These are phyloP conservation scores for Adansonia rubrostipa DNA, from an alignment of 441 rosid genomes.

Conservation along the genomic window DNA sequence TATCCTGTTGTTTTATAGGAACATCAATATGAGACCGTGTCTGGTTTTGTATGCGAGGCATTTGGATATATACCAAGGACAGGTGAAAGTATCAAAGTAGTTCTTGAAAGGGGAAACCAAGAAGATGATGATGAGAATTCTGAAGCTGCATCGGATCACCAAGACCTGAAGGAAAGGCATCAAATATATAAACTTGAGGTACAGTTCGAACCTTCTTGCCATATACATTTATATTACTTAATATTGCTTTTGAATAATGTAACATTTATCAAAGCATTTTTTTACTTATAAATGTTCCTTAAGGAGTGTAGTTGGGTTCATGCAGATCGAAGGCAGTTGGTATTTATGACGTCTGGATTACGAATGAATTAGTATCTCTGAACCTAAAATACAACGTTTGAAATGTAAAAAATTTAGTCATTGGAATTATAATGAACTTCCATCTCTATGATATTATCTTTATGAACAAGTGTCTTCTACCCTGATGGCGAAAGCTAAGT, in stretches of 20 bases:
- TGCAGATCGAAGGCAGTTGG: neutral
- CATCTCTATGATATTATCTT: neutral
- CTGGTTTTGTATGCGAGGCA: conserved; percentile 94
- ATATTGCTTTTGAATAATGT: neutral
- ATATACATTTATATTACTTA: neutral
- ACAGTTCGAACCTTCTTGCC: conserved; percentile 25
- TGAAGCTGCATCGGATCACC: conserved; percentile 73
- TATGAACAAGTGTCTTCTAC: neutral
- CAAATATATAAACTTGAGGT: conserved; percentile 91
- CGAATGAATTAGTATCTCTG: neutral
- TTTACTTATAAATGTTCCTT: neutral
- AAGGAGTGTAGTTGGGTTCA: neutral
- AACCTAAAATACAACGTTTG: neutral
- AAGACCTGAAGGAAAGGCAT: conserved; percentile 69
- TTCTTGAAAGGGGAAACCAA: conserved; percentile 73
- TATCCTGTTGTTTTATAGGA: conserved; percentile 52
- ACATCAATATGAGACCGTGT: conserved; percentile 98
- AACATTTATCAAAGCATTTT: neutral
- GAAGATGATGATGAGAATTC: conserved; percentile 65
- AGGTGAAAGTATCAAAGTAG: conserved; percentile 83
- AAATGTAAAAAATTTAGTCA: neutral
- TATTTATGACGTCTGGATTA: neutral
- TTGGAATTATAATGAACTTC: neutral
- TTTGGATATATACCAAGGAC: conserved; percentile 98
- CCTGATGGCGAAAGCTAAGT: neutral